Evolutionary conservation across 169 alveolate species (phyloP).

Genomic region (Cyclospora cayetanensis): DNA sequence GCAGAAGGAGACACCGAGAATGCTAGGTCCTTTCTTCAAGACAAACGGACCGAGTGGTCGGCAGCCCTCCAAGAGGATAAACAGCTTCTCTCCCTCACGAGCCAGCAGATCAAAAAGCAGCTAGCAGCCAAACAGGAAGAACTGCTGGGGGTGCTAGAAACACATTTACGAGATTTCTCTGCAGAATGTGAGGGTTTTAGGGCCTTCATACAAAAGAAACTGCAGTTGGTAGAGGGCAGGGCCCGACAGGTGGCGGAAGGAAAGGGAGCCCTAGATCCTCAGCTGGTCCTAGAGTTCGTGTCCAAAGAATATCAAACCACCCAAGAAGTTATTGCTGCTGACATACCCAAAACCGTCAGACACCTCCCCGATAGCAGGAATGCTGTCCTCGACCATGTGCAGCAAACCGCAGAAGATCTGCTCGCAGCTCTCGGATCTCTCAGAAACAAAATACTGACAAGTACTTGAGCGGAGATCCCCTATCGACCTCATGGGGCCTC

Average conservation of each 20-base stretch:
- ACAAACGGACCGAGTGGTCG: too few relatives aligned
- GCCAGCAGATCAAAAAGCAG: not conserved
- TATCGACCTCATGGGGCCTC: too few relatives aligned
- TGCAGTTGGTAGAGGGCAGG: not conserved
- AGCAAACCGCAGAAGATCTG: not conserved
- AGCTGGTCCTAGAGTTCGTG: not conserved
- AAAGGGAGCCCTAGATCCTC: not conserved
- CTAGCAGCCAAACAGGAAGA: not conserved
- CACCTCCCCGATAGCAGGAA: constrained; percentile 4
- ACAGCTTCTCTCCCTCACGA: not conserved
- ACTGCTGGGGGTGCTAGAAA: not conserved
- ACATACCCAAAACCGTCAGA: not conserved
- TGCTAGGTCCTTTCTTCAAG: too few relatives aligned
- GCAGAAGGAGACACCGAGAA: too few relatives aligned
- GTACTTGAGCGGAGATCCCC: too few relatives aligned
- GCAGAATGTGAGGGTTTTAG: not conserved
- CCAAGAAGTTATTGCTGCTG: not conserved
- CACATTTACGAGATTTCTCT: not conserved
- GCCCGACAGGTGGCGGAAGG: not conserved
- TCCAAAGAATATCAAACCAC: not conserved
- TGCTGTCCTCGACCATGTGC: not conserved
- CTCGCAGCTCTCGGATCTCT: not conserved
- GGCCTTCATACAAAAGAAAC: not conserved
- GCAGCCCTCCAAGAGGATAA: not conserved
- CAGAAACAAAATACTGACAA: not conserved